Base-by-base conservation (phyloP, 2,329 filamentous ascomycete genomes). In the Fusarium sp. region DNA sequence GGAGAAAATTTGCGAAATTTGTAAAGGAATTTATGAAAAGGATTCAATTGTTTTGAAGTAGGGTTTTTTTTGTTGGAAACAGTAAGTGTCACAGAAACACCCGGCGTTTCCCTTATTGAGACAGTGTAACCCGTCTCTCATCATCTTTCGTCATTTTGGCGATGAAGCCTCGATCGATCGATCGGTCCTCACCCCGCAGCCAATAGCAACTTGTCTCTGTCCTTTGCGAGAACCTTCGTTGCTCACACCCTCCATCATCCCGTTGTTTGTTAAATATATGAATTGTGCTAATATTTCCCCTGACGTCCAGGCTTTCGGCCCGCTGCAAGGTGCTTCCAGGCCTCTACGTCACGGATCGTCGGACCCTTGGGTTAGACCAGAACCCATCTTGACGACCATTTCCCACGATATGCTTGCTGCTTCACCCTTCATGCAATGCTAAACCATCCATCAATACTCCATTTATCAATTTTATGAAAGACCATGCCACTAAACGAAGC, bases 91-190 rank as follows among this genome's bases (percentile, higher is more conserved):
- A 54, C 26, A 71, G 35, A 38, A 59, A 60, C 59, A 59, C 45
- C 61, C 26, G 42, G 32, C 23, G 37, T 70, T 49, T 58, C 20
- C 69, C 58, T 27, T 17, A 35, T 62, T 70, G 33, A 50, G 53
- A 60, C 54, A 27, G 54, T 53, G 62, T 57, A 46, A 62, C 61
- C 44, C 42, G 40, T 50, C 32, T 63, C 52, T 59, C 56, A 64
- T 66, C 67, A 68, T 60, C 40, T 70, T 67, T 75, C 69, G 74
- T 76, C 74, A 76, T 73, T 62, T 23, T 76, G 60, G 71, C 67
- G 64, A 73, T 63, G 59, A 68, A 53, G 56, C 64, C 48, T 71
- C 76, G 77, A 78, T 80, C 78, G 78, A 80, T 80, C 78, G 78
- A 80, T 80, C 76, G 69, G 69, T 70, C 60, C 55, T 58, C 52